phyloP scores from a whole-genome alignment of 805 yeast species.

The Kluyveromyces siamensis region DNA sequence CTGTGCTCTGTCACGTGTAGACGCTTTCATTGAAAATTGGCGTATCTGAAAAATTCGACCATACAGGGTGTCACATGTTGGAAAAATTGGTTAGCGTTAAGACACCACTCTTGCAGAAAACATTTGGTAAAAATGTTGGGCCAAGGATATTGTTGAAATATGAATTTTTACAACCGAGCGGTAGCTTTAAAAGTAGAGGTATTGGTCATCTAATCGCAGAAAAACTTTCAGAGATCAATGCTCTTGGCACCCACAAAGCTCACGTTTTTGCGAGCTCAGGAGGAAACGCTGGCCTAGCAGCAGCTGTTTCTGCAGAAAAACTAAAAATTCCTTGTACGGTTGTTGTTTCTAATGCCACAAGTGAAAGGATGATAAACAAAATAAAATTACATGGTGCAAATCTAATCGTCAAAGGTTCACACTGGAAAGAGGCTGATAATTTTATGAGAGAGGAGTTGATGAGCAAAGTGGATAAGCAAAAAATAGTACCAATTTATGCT shows the following conservation, averaged over 20 bases:
- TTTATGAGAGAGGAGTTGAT: constrained; percentile 29
- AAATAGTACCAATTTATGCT: constrained; percentile 36
- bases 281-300: constrained; percentile 40
- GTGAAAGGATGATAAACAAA: constrained; percentile 35
- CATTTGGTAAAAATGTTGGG: constrained; percentile 8
- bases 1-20: no score
- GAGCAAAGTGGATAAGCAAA: constrained; percentile 8
- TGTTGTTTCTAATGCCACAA: constrained; percentile 47
- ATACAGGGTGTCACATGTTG: neutral
- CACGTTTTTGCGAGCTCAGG: constrained; percentile 46
- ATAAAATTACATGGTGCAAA: constrained; percentile 35
- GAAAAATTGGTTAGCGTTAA: constrained; percentile 5
- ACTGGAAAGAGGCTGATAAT: constrained; percentile 44
- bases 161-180: constrained; percentile 48
- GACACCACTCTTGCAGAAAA: constrained; percentile 16
- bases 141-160: constrained; percentile 37
- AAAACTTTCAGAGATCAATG: constrained; percentile 25
- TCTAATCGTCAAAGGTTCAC: constrained; percentile 37
- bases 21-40: no score
- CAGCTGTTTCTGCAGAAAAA: constrained; percentile 38
- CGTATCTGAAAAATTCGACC: neutral
- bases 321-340: constrained; percentile 39
- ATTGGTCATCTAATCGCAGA: constrained; percentile 38
- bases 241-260: constrained; percentile 21
- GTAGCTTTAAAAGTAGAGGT: constrained; percentile 50